Conservation (phyloP, 2,329 filamentous ascomycete genomes). For the Penicillium sumatraense region DNA sequence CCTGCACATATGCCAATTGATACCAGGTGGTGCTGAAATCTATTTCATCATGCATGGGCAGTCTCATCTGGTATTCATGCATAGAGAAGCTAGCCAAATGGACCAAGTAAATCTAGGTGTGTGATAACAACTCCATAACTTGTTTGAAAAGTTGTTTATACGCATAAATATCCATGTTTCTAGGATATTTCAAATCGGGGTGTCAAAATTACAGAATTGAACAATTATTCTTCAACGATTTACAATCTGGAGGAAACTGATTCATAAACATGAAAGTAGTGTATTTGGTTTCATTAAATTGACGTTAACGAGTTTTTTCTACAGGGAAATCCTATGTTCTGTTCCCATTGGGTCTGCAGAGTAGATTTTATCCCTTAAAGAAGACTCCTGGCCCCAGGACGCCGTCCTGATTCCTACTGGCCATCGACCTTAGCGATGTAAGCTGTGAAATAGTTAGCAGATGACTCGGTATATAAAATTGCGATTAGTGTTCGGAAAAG, state of each 20-base stretch:
- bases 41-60: too few species aligned
- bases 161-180: too few species aligned
- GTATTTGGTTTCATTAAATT: conserved; percentile 31
- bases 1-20: too few species aligned
- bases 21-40: too few species aligned
- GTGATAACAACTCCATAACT: too few species aligned
- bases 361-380: conserved; percentile 32
- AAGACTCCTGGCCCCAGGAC: conserved; percentile 37
- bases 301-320: conserved; percentile 31
- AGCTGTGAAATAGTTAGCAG: conserved; percentile 51
- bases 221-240: too few species aligned
- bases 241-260: not conserved
- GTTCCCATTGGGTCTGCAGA: conserved; percentile 6
- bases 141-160: too few species aligned
- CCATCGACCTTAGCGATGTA: conserved; percentile 79
- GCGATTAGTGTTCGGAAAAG: conserved; percentile 2
- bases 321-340: conserved; percentile 6
- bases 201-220: not conserved
- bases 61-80: too few species aligned
- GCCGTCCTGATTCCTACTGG: conserved; percentile 46
- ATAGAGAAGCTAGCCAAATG: too few species aligned
- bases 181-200: not conserved
- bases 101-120: too few species aligned
- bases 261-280: conserved; percentile 23
- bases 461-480: not conserved